Conservation (phyloP, 192 early-diverging fungal genomes). For the Lunasporangiospora selenospora region DNA sequence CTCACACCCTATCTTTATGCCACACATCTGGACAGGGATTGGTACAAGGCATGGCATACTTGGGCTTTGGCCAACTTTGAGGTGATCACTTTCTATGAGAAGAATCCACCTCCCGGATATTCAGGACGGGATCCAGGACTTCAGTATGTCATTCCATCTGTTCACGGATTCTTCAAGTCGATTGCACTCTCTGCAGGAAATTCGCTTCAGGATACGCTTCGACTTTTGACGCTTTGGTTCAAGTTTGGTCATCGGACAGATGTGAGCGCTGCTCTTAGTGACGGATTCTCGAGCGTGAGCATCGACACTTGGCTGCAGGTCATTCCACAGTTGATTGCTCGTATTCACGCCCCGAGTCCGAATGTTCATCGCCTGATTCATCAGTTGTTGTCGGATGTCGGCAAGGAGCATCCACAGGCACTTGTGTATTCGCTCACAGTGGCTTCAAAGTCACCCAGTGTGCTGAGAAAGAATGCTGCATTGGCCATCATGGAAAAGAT, state of each 20-base stretch:
- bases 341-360: slow-evolving; percentile 82
- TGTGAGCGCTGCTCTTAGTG: slow-evolving; percentile 81
- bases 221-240: slow-evolving; percentile 94
- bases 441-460: slow-evolving; percentile 90
- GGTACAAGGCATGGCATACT: slow-evolving; percentile 98
- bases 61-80: slow-evolving; percentile 96
- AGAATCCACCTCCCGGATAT: slow-evolving; percentile 51
- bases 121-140: slow-evolving; percentile 48
- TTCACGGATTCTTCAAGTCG: slow-evolving; percentile 93
- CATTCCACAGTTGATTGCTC: slow-evolving; percentile 96
- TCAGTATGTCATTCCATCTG: slow-evolving; percentile 86
- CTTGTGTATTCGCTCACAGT: slow-evolving; percentile 97
- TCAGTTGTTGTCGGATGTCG: slow-evolving; percentile 88
- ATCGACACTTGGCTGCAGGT: slow-evolving; percentile 98
- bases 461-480: slow-evolving; percentile 76
- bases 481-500: slow-evolving; percentile 92
- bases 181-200: slow-evolving; percentile 87
- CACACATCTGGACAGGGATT: slow-evolving; percentile 86
- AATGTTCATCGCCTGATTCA: slow-evolving; percentile 86
- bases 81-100: slow-evolving; percentile 77
- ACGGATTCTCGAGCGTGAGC: slow-evolving; percentile 83
- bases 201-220: slow-evolving; percentile 93
- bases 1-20: slow-evolving; percentile 84
- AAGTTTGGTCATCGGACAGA: slow-evolving; percentile 91
- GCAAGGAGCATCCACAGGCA: slow-evolving; percentile 95